Percentiles rank a stretch among this genome's conserved stretches.
These are phyloP conservation scores for Dactylellina drechsleri DNA, from an alignment of 2,329 filamentous ascomycete species.

Conservation along the genomic window DNA sequence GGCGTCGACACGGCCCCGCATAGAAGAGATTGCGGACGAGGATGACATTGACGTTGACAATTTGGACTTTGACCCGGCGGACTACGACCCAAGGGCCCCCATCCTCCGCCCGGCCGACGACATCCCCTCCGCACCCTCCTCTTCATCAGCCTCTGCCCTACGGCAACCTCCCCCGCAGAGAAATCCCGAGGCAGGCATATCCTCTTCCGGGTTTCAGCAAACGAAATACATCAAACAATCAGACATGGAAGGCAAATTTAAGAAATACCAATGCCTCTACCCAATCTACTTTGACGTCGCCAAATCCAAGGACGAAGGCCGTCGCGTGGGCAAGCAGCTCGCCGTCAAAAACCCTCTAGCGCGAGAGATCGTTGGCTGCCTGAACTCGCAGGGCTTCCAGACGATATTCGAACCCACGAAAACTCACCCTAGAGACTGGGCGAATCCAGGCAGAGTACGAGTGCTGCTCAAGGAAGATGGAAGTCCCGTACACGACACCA, in stretches of 20 bases:
- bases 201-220: slow-evolving; percentile 54
- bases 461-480: slow-evolving; percentile 75
- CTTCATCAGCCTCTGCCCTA: slow-evolving; percentile 61
- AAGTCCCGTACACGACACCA: slow-evolving; percentile 64
- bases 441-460: slow-evolving; percentile 89
- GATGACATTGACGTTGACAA: slow-evolving; percentile 70
- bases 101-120: slow-evolving; percentile 61
- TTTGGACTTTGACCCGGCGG: slow-evolving; percentile 78
- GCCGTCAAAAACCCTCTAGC: slow-evolving; percentile 88
- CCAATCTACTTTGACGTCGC: slow-evolving; percentile 91
- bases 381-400: slow-evolving; percentile 74
- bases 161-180: slow-evolving; percentile 59
- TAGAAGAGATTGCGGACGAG: slow-evolving; percentile 88
- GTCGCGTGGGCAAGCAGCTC: slow-evolving; percentile 76
- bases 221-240: slow-evolving; percentile 62
- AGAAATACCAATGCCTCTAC: slow-evolving; percentile 88
- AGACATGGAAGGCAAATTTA: slow-evolving; percentile 69
- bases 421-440: slow-evolving; percentile 95
- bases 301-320: slow-evolving; percentile 79
- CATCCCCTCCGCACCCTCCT: slow-evolving; percentile 62
- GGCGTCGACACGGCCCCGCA: slow-evolving; percentile 77
- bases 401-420: slow-evolving; percentile 90
- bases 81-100: slow-evolving; percentile 72
- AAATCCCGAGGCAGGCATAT: slow-evolving; percentile 24
- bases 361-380: slow-evolving; percentile 87